These are phyloP conservation scores for Uronychia binucleata DNA, from an alignment of 73 alveolate species.

Conservation along the genomic window DNA sequence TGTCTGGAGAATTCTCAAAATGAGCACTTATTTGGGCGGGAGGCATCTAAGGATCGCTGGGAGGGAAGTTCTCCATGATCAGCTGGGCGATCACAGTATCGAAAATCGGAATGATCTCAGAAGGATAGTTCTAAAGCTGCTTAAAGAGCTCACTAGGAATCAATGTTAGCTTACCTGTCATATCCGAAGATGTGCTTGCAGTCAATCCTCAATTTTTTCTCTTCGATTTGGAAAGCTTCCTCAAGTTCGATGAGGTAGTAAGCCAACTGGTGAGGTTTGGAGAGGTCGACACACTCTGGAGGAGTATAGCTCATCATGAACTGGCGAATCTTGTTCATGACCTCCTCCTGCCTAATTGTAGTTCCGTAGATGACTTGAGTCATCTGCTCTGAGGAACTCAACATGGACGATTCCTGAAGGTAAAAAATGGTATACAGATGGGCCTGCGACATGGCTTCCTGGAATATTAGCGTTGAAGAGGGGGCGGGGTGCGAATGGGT, in stretches of 20 bases:
- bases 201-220: slow-evolving; percentile 80
- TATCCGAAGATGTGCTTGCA: slow-evolving; percentile 86
- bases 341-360: slow-evolving; percentile 82
- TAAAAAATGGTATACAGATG: not conserved
- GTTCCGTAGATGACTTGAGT: slow-evolving; percentile 96
- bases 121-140: slow-evolving; percentile 91
- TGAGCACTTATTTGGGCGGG: slow-evolving; percentile 48
- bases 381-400: not conserved
- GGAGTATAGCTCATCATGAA: slow-evolving; percentile 71
- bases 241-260: slow-evolving; percentile 78
- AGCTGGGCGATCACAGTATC: slow-evolving; percentile 86
- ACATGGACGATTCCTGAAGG: not conserved
- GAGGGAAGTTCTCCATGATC: slow-evolving; percentile 47
- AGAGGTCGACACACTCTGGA: slow-evolving; percentile 48
- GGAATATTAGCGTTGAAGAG: not conserved
- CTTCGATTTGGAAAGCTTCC: slow-evolving; percentile 77
- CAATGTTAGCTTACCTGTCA: no score
- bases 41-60: slow-evolving; percentile 23
- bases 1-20: slow-evolving; percentile 83
- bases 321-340: slow-evolving; percentile 76
- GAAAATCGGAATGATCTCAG: slow-evolving; percentile 95
- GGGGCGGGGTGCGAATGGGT: not conserved
- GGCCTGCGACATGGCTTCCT: not conserved
- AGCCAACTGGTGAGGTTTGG: slow-evolving; percentile 25
- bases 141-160: slow-evolving; percentile 71